Percentiles rank a stretch among this genome's conserved stretches.
These are phyloP conservation scores for Phlebopus sp. DNA, from an alignment of 1,284 basidiomycete genomes.

Conservation along the genomic window DNA sequence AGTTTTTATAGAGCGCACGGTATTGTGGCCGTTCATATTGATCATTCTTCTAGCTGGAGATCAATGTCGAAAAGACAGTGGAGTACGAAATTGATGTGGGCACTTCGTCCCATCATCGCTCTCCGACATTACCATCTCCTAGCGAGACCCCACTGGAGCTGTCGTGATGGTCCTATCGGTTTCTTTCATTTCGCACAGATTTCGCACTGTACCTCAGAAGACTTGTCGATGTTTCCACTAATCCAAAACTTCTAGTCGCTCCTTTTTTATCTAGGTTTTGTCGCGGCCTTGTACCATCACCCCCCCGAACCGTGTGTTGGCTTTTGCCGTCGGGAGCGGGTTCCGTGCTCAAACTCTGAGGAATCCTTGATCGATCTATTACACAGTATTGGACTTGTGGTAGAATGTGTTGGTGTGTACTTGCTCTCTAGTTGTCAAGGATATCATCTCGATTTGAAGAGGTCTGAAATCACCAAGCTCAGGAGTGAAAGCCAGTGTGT, in stretches of 20 bases:
- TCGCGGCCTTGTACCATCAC: neutral
- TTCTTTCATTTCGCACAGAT: neutral
- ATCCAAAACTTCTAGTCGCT: neutral
- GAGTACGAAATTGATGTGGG: conserved; percentile 16
- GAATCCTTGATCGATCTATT: too few relatives aligned
- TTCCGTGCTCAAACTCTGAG: too few relatives aligned
- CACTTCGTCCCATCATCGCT: neutral
- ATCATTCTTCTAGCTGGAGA: conserved; percentile 23
- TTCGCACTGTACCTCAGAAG: neutral
- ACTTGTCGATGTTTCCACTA: neutral
- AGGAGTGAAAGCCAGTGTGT: too few relatives aligned
- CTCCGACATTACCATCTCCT: neutral
- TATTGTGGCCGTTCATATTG: neutral
- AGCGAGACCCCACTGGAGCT: neutral
- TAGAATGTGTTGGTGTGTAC: too few relatives aligned
- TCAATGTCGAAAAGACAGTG: conserved; percentile 29
- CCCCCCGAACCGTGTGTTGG: neutral
- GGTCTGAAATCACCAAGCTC: too few relatives aligned
- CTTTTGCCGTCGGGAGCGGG: neutral
- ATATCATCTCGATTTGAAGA: too few relatives aligned
- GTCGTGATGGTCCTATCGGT: neutral
- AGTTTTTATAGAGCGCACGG: neutral
- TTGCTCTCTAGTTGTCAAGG: too few relatives aligned
- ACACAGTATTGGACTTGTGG: too few relatives aligned
- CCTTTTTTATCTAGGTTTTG: neutral